Base-by-base conservation (phyloP, 495 filamentous ascomycete species). In the Penicillium canariense region DNA sequence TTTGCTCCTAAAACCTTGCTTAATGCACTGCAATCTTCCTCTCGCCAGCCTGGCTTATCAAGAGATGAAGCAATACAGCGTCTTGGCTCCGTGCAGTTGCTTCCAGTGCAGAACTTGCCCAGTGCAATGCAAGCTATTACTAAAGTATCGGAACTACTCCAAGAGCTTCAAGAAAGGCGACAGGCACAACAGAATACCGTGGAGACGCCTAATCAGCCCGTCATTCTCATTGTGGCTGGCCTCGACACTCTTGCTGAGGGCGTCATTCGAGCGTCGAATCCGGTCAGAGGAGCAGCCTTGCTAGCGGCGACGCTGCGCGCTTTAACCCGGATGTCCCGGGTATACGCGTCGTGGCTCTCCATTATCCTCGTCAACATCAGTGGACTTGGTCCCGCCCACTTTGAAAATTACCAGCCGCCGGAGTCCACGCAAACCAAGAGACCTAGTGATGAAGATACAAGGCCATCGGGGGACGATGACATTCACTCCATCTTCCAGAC, bases 1-100 rank as follows among this genome's bases (percentile, higher is more conserved):
- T 90, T 96, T 35, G 83, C 87, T 26, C 77, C 92, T 11, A 88
- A 90, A 65, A 83, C 77, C 11, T 70, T 96, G 46, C 78, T 90
- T 34, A 52, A 61, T 5, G 65, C 60, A 3, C 55, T 77, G 15
- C 60, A 70, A 42, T 52, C 42, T 20, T 6, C 32, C 20, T 34
- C 50, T 10, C 17, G 54, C 8, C 51, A 60, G 4, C 58, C 50
- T 4, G 23, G 52, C n/a, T 60, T 74, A 1, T 65, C 68, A 5
- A 65, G 56, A 23, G 57, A 60, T 12, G 61, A 72, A 22, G 73
- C 75, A 52, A 66, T 78, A 35, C 43, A 56, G 27, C 55, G 42
- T 15, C 66, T 78, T 2, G 71, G 76, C 51, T 55, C 62, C 5
- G 75, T 78, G 25, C 67, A 74, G 42, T 40, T 78, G 3, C 61